Percentiles rank a stretch among this genome's conserved stretches.
phyloP scores from a whole-genome alignment of 2,329 filamentous ascomycete species.

The Daldinia sp. region DNA sequence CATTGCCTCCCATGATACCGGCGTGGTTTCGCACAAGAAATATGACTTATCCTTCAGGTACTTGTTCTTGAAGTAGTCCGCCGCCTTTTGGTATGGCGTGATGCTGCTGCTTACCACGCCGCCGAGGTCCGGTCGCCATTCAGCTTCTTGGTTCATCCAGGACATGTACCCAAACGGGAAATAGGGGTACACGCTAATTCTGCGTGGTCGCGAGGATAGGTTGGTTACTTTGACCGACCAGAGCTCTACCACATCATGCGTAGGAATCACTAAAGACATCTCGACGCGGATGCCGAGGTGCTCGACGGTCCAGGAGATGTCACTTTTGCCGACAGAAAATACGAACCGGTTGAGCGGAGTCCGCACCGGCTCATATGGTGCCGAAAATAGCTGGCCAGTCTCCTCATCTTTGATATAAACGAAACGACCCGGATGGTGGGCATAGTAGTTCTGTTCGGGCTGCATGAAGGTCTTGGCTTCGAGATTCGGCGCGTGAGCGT shows the following conservation, averaged over 20 bases:
- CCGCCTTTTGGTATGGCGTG: slow-evolving; percentile 68
- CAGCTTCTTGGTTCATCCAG: slow-evolving; percentile 71
- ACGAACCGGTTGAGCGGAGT: slow-evolving; percentile 61
- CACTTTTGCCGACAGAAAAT: slow-evolving; percentile 67
- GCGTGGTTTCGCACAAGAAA: slow-evolving; percentile 65
- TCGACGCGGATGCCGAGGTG: slow-evolving; percentile 63
- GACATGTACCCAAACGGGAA: slow-evolving; percentile 72
- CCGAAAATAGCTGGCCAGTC: slow-evolving; percentile 63
- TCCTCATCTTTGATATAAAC: slow-evolving; percentile 70
- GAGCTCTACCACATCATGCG: slow-evolving; percentile 66
- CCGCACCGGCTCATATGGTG: slow-evolving; percentile 67
- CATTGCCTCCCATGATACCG: slow-evolving; percentile 65
- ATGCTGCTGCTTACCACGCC: slow-evolving; percentile 65
- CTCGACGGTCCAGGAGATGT: slow-evolving; percentile 66
- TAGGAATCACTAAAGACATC: slow-evolving; percentile 65
- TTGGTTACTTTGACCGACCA: slow-evolving; percentile 68
- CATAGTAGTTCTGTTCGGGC: slow-evolving; percentile 70
- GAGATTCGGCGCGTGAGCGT: slow-evolving; percentile 68
- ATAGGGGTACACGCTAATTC: slow-evolving; percentile 66
- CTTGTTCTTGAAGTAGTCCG: slow-evolving; percentile 70
- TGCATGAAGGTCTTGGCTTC: slow-evolving; percentile 72
- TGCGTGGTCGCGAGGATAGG: slow-evolving; percentile 58
- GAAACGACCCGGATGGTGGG: slow-evolving; percentile 69
- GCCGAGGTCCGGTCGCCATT: slow-evolving; percentile 61
- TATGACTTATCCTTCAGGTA: slow-evolving; percentile 68